Percentiles rank a stretch among this genome's conserved stretches.
These are phyloP conservation scores for Athelia sp. DNA, from an alignment of 1,284 basidiomycete genomes.

Conservation along the genomic window DNA sequence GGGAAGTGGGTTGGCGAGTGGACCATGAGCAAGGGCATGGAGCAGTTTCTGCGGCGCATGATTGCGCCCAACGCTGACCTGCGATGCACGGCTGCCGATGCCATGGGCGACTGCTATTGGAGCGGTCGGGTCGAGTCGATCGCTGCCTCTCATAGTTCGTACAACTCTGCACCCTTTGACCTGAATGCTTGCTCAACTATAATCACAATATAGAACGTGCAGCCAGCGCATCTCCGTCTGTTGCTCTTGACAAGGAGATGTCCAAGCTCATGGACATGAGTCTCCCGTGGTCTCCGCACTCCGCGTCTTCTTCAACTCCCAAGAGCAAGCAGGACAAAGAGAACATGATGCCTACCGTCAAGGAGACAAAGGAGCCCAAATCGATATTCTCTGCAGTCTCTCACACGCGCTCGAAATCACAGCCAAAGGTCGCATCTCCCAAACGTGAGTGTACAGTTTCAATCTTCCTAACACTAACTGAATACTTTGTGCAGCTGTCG, in stretches of 20 bases:
- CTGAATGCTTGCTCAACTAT: not conserved
- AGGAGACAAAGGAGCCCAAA: not conserved
- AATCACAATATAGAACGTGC: slow-evolving; percentile 1
- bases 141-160: slow-evolving; percentile 19
- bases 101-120: slow-evolving; percentile 70
- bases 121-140: slow-evolving; percentile 14
- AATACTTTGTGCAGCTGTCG: slow-evolving; percentile 10
- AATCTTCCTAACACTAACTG: no score
- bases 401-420: slow-evolving; percentile 28
- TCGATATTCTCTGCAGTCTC: not conserved
- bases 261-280: not conserved
- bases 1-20: slow-evolving; percentile 85
- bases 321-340: slow-evolving; percentile 1
- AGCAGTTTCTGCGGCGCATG: slow-evolving; percentile 71
- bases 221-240: slow-evolving; percentile 1
- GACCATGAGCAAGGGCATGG: slow-evolving; percentile 62
- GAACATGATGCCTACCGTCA: slow-evolving; percentile 4
- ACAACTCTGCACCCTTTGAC: not conserved
- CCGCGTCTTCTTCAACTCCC: not conserved
- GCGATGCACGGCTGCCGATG: slow-evolving; percentile 61
- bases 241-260: not conserved
- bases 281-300: not conserved
- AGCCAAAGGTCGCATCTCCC: slow-evolving; percentile 30
- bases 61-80: slow-evolving; percentile 70
- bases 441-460: slow-evolving; percentile 23